Evolutionary conservation across 306 rosid species (phyloP), one percentile per base, ranked within the genome.

Genomic region (Ziziphus jujuba): DNA sequence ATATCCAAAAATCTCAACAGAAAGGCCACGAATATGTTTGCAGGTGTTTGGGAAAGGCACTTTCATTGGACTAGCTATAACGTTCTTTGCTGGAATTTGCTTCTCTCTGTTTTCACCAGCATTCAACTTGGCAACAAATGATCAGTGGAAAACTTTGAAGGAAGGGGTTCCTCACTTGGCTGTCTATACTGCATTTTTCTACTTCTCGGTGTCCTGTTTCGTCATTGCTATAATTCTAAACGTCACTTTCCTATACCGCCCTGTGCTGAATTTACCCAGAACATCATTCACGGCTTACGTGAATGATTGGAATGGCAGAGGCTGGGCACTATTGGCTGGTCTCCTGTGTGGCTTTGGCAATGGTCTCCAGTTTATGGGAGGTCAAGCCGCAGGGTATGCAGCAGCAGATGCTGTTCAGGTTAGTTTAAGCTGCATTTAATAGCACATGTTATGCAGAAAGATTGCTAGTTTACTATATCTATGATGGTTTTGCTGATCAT

Each of bases 341-440:
- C 16, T 90, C 16, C 84, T 93, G 65, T 93, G 99, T 59, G 99
- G 99, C 2, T 90, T 83, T 60, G 97, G 99, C 22, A 90, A 93
- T 66, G 99, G 97, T 4, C 95, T 93, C 56, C 90, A 93, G 67
- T 93, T 93, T 60, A 93, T 93, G 99, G 97, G 97, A 17, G 99
- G 99, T 35, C 89, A 93, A 77, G 96, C 99, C 51, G 98, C 98
- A 10, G 99, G 99, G 40, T 93, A 93, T 76, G 99, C 99, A 5
- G 99, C 99, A 44, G 99, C 99, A 53, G 99, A 93, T 85, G 91
- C 97, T 1, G 99, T 90, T 19, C 92, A 93, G 89, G 99, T 90
- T 71, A 75, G 85, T 82, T 81, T 56, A 14, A 20, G n/a, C 45
- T 40, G 45, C 13, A 8, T 40, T 40, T 40, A 40, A 11, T 40